Base-by-base conservation (phyloP, 1,139 yeast species). In the Geotrichum fermentans region DNA sequence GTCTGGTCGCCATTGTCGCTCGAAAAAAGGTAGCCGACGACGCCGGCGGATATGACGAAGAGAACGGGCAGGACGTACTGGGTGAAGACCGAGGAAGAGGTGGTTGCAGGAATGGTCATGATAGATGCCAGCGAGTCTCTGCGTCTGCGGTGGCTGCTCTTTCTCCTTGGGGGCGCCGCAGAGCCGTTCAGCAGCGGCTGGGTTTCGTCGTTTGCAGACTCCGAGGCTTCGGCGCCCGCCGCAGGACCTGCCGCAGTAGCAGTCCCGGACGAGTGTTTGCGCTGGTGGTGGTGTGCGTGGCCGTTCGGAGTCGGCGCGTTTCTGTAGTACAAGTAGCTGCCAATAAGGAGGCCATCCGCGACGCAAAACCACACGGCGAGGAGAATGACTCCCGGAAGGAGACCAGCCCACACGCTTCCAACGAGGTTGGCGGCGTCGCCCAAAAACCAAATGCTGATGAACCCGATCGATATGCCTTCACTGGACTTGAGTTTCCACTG, bases 401-500 rank as follows among this genome's bases (percentile, higher is more conserved):
- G 70, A 0, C 74, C 72, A 0, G 88, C 95, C 86, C 87, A 80
- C 1, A 84, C 36, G 0, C 92, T 72, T 1, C 95, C 95, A 1
- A 73, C 59, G 42, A 85, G 71, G 63, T 85, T 85, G 57, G 81
- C 73, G 7, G 84, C 49, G 61, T 85, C 95, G 6, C 95, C 95
- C 26, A 80, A 57, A 47, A 83, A 75, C 95, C 95, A 85, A 49
- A 82, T 77, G 14, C 77, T 58, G 29, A 85, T 74, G 60, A 85
- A 85, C 2, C 83, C 78, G 36, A 83, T 74, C 30, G 94, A 82
- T 20, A 85, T 79, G 4, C 95, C 95, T 33, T 84, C 92, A 3
- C 89, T 87, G 20, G 87, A 78, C 61, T 83, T 82, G 48, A 80
- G 69, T 52, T 85, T 69, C 90, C 90, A 85, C 66, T 85, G 94